Base-by-base conservation (phyloP, 257 asterid genomes). In the Scutellaria galericulata region DNA sequence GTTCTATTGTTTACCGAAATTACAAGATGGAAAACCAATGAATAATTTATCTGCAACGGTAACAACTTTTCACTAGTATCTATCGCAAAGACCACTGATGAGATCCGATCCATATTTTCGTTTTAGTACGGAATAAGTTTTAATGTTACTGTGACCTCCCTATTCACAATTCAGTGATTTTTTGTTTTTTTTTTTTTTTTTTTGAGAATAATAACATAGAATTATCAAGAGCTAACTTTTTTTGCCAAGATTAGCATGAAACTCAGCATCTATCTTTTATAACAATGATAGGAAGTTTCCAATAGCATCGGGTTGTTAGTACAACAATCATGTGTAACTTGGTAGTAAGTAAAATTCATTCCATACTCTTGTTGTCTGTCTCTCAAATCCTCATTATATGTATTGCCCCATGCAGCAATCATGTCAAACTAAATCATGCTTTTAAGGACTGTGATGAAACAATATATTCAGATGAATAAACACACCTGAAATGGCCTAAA, bases 401-500 rank as follows among this genome's bases (percentile, higher is more conserved):
- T 24, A 24, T 18, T 18, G 18, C 2, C 18, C 47, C 31, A 13
- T 39, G 0, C 22, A 40, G 44, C 44, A 41, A 54, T 7, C 55
- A 55, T 18, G 11, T 51, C 27, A 71, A 66, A 5, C 11, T 11
- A 12, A 7, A 24, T 5, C 44, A 35, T 57, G 47, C 8, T 10
- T 47, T 13, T 31, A 2, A 31, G 37, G 37, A 31, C 37, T 31
- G 3, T 31, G 5, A 40, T 41, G 54, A 5, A 70, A 41, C 66
- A 54, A 54, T 37, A 9, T n/a, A 52, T 18, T 50, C 9, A 14
- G 60, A 31, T 44, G 60, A 63, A 72, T 61, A 70, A 64, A 64
- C 83, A 6, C 51, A 91, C 97, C 97, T 91, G 65, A 83, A 91
- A 74, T 91, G 97, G 61, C 97, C 96, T 83, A 91, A 85, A 71